These are phyloP conservation scores for Paraconiothyrium sp. DNA, from an alignment of 2,329 filamentous ascomycete genomes.

Conservation along the genomic window DNA sequence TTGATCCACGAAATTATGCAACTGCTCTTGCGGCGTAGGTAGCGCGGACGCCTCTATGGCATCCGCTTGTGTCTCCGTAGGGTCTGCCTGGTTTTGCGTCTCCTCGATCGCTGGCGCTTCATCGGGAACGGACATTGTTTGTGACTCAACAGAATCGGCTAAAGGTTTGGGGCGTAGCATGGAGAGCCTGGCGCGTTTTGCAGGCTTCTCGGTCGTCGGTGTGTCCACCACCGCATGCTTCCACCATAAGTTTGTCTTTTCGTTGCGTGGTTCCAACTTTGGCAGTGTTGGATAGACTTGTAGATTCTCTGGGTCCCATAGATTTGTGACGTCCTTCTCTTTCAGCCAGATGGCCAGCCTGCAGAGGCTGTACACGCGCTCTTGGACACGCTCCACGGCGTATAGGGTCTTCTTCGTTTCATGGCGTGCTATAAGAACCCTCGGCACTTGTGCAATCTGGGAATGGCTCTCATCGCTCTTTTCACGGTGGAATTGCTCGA, in stretches of 20 bases:
- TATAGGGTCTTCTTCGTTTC: slow-evolving; percentile 74
- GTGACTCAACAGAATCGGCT: slow-evolving; percentile 16
- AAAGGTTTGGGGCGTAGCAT: slow-evolving; percentile 41
- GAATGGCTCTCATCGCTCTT: slow-evolving; percentile 19
- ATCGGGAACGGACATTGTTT: slow-evolving; percentile 13
- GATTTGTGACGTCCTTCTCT: slow-evolving; percentile 59
- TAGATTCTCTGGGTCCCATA: slow-evolving; percentile 35
- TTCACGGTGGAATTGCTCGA: slow-evolving; percentile 30
- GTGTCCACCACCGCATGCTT: slow-evolving; percentile 36
- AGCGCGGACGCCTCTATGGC: slow-evolving; percentile 23
- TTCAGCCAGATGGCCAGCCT: slow-evolving; percentile 74
- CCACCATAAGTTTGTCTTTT: slow-evolving; percentile 40
- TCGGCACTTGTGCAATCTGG: slow-evolving; percentile 19
- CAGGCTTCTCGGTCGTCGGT: slow-evolving; percentile 25
- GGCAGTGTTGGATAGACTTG: slow-evolving; percentile 67
- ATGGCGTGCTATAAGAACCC: slow-evolving; percentile 47
- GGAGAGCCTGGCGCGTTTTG: slow-evolving; percentile 36
- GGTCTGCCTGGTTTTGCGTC: neutral
- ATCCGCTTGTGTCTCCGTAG: slow-evolving; percentile 18
- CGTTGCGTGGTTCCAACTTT: slow-evolving; percentile 47
- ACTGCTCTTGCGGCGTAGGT: slow-evolving; percentile 53
- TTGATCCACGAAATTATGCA: slow-evolving; percentile 58
- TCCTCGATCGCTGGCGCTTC: neutral
- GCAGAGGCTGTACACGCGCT: slow-evolving; percentile 72
- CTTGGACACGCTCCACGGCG: slow-evolving; percentile 75